Percentiles rank a stretch among this genome's conserved stretches.
Evolutionary conservation across 1,139 yeast genomes (phyloP).

Genomic region (Scheffersomyces insectosa): DNA sequence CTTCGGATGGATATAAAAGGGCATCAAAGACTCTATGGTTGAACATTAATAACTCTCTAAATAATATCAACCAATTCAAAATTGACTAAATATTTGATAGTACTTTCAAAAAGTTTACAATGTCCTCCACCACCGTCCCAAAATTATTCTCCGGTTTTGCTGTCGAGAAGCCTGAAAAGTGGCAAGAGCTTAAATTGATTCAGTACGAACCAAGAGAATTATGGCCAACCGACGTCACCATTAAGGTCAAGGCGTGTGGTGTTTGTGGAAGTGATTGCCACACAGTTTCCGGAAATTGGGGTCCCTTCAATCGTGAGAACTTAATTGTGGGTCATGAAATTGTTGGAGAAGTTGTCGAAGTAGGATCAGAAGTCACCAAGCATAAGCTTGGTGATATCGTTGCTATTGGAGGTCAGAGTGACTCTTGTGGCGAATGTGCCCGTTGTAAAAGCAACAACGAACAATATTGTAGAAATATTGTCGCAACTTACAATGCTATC

Average conservation of each 20-base stretch:
- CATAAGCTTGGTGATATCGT: constrained; percentile 45
- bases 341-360: constrained; percentile 43
- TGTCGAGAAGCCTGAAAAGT: constrained; percentile 25
- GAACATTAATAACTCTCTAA: too few species aligned
- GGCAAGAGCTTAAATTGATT: constrained; percentile 34
- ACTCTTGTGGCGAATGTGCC: constrained; percentile 45
- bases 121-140: constrained; percentile 23
- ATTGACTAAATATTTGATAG: too few species aligned
- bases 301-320: constrained; percentile 20
- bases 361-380: constrained; percentile 37
- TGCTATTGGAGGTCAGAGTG: constrained; percentile 53
- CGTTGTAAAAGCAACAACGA: constrained; percentile 45
- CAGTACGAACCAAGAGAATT: constrained; percentile 30
- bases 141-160: constrained; percentile 37
- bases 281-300: constrained; percentile 45
- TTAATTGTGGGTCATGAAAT: constrained; percentile 52
- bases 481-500: constrained; percentile 41
- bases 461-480: constrained; percentile 45
- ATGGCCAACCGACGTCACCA: constrained; percentile 32
- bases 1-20: too few species aligned
- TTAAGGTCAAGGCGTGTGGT: constrained; percentile 39
- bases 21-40: too few species aligned
- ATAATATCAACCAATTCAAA: too few species aligned
- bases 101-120: too few species aligned
- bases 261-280: constrained; percentile 46